A percentile compares a stretch with the other conserved stretches of the same genome.
Conservation (phyloP, 2,329 filamentous ascomycete species). For the Venturia effusa region DNA sequence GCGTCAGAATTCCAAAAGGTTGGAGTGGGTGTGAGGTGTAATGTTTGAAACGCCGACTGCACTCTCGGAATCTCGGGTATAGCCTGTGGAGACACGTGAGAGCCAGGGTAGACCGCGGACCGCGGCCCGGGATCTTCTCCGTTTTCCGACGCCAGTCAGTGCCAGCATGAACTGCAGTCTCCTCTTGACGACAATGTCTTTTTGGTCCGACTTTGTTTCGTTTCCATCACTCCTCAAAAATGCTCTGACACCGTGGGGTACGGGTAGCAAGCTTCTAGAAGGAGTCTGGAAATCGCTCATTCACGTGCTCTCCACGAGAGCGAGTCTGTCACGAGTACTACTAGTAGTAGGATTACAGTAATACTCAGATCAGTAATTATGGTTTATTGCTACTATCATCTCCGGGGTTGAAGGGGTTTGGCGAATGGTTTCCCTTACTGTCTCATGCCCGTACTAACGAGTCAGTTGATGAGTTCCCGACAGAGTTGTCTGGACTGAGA, state of each 20-base stretch:
- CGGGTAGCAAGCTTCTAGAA: neutral
- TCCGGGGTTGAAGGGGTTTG: no score
- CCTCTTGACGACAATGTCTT: neutral
- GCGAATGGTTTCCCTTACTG: no score
- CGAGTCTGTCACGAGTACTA: neutral
- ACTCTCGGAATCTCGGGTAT: neutral
- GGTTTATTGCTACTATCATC: no score
- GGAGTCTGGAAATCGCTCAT: neutral
- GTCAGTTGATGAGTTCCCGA: no score
- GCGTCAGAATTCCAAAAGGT: neutral
- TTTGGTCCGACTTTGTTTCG: neutral
- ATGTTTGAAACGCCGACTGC: neutral
- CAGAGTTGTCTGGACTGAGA: no score
- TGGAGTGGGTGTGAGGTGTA: neutral
- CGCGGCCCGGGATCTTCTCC: neutral
- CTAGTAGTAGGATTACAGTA: no score
- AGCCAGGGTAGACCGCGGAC: no score
- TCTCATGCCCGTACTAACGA: no score
- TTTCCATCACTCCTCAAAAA: neutral
- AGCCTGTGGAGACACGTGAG: no score
- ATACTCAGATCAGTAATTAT: no score
- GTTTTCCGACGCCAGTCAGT: neutral
- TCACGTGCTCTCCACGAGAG: neutral
- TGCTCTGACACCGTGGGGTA: neutral
- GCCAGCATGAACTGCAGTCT: neutral